Percentiles rank a stretch among this genome's conserved stretches.
Evolutionary conservation across 2,329 filamentous ascomycete genomes (phyloP).

Genomic region (Fusarium clavum): DNA sequence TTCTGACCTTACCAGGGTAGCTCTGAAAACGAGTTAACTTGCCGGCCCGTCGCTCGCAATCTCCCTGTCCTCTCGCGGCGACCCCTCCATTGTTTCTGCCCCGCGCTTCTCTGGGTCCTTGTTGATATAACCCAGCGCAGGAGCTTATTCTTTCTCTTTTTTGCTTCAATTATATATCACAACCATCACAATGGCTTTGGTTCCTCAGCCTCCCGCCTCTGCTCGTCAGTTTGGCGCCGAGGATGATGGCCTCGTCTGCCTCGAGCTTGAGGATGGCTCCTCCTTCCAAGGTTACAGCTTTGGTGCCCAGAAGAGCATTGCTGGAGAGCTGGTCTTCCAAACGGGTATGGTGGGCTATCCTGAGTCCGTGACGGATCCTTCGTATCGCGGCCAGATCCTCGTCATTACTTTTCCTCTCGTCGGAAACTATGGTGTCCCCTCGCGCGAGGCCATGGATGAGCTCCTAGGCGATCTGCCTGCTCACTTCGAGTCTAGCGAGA

Average conservation of each 20-base stretch:
- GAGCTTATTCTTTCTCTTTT: constrained; percentile 24
- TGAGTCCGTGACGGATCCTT: constrained; percentile 89
- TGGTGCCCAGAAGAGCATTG: constrained; percentile 91
- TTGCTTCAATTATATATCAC: constrained; percentile 20
- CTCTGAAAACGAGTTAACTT: constrained; percentile 56
- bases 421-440: constrained; percentile 97
- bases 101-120: constrained; percentile 43
- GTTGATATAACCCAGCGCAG: constrained; percentile 28
- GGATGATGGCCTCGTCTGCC: constrained; percentile 76
- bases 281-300: constrained; percentile 97
- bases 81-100: constrained; percentile 45
- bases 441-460: constrained; percentile 84
- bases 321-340: constrained; percentile 98
- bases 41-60: constrained; percentile 51
- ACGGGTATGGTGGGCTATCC: constrained; percentile 99
- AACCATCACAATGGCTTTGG: constrained; percentile 49
- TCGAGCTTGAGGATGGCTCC: constrained; percentile 93
- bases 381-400: constrained; percentile 91
- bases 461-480: constrained; percentile 87
- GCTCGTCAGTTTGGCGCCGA: constrained; percentile 65
- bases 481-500: constrained; percentile 91
- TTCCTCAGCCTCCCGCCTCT: constrained; percentile 66
- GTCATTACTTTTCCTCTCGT: constrained; percentile 96
- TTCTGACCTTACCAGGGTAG: constrained; percentile 52
- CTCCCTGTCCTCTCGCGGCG: constrained; percentile 42